Percentiles rank a stretch among this genome's conserved stretches.
Conservation (phyloP, 2,329 filamentous ascomycete genomes). For the Xylaria sp. region DNA sequence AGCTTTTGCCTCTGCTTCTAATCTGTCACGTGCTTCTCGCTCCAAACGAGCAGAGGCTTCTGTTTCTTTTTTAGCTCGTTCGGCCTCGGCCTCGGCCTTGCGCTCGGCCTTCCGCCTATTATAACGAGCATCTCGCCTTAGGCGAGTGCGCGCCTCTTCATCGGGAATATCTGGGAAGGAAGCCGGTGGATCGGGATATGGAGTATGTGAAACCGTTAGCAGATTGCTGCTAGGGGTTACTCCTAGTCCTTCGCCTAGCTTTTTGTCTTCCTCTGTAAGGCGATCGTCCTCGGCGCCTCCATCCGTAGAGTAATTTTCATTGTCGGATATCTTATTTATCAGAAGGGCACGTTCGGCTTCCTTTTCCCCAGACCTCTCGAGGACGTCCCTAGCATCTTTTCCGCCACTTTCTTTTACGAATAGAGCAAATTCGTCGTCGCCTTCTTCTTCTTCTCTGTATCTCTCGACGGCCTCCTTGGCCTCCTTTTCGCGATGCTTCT, state of each 20-base stretch:
- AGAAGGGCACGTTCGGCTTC: too few relatives aligned
- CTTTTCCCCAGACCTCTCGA: too few relatives aligned
- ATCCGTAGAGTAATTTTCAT: too few relatives aligned
- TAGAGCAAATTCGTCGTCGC: too few relatives aligned
- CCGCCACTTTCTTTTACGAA: too few relatives aligned
- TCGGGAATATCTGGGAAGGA: not conserved
- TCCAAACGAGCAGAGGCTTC: constrained; percentile 50
- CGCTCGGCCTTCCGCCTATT: constrained; percentile 48
- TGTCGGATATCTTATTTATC: too few relatives aligned
- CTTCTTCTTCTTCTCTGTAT: too few relatives aligned
- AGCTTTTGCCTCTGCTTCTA: constrained; percentile 54
- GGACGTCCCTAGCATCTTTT: too few relatives aligned
- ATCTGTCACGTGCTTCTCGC: constrained; percentile 50
- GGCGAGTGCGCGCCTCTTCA: constrained; percentile 47
- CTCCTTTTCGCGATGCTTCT: constrained; percentile 56
- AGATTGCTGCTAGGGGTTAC: not conserved
- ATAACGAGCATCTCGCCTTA: constrained; percentile 52
- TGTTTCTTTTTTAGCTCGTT: constrained; percentile 43
- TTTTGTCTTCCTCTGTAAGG: not conserved
- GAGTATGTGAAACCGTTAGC: not conserved
- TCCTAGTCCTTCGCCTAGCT: not conserved
- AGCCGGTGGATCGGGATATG: not conserved
- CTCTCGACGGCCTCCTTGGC: too few relatives aligned
- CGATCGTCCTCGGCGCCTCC: too few relatives aligned
- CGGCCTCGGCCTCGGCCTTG: too few relatives aligned